Base-by-base conservation (phyloP, 345 rosid species). In the Brassica rapa region DNA sequence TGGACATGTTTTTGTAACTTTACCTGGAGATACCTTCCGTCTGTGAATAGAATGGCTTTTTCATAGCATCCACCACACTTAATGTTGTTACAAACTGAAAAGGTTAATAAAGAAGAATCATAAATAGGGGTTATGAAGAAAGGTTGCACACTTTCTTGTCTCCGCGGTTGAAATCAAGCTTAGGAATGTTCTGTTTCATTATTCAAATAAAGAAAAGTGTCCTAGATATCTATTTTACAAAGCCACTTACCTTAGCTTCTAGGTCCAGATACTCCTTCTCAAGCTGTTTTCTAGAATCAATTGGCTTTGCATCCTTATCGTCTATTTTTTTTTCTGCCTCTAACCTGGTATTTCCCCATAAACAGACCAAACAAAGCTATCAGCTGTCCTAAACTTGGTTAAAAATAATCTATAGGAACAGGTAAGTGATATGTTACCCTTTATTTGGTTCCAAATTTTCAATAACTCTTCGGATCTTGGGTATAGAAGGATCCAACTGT, bases 251-350 rank as follows among this genome's bases (percentile, higher is more conserved):
- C 90, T 87, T 89, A 72, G 88, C 84, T 83, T 95, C 98, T 55
- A 86, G 82, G 69, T 86, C 84, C 62, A 86, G 68, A 85, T 87
- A 91, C 72, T 90, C 91, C 62, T 89, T 87, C 86, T 91, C 94
- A 33, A 84, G 75, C 61, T 64, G 68, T 83, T 80, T 89, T 75
- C 87, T 86, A 43, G 80, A 57, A 66, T 81, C 83, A 6, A 27
- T 64, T 64, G 78, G 84, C 80, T 81, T 85, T 61, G 82, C n/a
- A 15, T 79, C 81, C 69, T 79, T 83, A 71, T 35, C 73, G 5
- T 83, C 82, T 74, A 61, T 3, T 37, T 27, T 72, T 41, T 70
- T 68, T 27, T 68, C 76, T 62, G 55, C 70, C 53, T 83, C 87
- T 73, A 83, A 80, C 88, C 98, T 91, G 90, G 64, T 73, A 33